phyloP scores from a whole-genome alignment of 768 basidiomycete genomes.

The Gautieria morchelliformis region DNA sequence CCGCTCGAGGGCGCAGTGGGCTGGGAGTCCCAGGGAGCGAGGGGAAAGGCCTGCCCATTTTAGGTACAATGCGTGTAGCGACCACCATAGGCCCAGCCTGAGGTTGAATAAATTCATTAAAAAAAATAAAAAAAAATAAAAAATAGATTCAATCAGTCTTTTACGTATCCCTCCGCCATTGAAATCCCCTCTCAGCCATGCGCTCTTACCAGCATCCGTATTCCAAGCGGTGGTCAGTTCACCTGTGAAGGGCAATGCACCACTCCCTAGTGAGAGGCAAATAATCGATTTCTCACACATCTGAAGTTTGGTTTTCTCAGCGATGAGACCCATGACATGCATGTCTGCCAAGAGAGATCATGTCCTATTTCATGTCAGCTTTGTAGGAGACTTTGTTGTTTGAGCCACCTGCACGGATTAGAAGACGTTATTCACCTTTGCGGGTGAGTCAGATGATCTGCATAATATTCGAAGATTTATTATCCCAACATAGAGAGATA shows the following conservation, averaged over 20 bases:
- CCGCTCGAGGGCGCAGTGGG: too few species aligned
- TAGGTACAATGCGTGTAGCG: too few species aligned
- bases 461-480: background rate
- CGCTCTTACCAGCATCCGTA: background rate
- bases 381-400: constrained; percentile 45
- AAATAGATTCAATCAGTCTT: background rate
- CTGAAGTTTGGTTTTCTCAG: constrained; percentile 20
- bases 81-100: too few species aligned
- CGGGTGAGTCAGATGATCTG: constrained; percentile 30
- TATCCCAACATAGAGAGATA: constrained; percentile 30
- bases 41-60: too few species aligned
- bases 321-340: constrained; percentile 33
- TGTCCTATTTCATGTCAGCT: constrained; percentile 48
- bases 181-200: background rate
- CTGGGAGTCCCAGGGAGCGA: too few species aligned
- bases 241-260: background rate
- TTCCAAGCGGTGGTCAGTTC: background rate
- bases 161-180: background rate
- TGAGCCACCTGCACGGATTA: constrained; percentile 46
- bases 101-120: too few species aligned
- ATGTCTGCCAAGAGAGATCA: constrained; percentile 40
- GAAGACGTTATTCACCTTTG: constrained; percentile 39
- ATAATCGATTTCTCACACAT: constrained; percentile 2
- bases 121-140: too few species aligned
- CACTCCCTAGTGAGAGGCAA: background rate